Evolutionary conservation across 768 basidiomycete genomes (phyloP).

Genomic region (Lentinula boryana): DNA sequence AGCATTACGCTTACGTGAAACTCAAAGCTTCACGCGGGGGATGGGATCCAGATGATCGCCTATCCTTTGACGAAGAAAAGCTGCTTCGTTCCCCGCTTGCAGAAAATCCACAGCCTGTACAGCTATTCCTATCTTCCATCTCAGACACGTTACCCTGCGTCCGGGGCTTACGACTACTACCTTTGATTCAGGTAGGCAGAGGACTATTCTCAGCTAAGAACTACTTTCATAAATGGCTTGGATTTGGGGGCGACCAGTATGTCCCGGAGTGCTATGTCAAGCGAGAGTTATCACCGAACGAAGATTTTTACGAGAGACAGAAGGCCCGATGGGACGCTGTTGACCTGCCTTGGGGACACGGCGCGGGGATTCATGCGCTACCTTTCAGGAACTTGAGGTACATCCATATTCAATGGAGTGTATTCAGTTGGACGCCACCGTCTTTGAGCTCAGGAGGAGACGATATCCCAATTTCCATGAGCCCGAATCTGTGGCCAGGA

Average conservation of each 20-base stretch:
- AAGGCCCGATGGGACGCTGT: not conserved
- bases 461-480: not conserved
- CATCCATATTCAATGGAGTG: not conserved
- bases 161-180: not conserved
- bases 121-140: not conserved
- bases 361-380: not conserved
- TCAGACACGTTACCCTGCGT: not conserved
- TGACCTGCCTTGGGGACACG: conserved; percentile 2
- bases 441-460: not conserved
- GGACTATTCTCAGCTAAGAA: not conserved
- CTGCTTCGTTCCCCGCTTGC: not conserved
- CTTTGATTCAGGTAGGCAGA: not conserved
- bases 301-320: not conserved
- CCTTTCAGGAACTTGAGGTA: conserved; percentile 1
- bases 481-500: not conserved
- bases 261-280: not conserved
- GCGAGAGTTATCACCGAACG: not conserved
- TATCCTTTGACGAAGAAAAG: not conserved
- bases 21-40: not conserved
- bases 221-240: not conserved
- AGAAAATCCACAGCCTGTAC: not conserved
- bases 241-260: not conserved
- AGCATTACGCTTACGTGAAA: not conserved
- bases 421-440: not conserved
- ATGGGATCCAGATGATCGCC: not conserved